Evolutionary conservation across 2,329 filamentous ascomycete genomes (phyloP), one percentile per base, ranked within the genome.

Genomic region (Seiridium unicorne): DNA sequence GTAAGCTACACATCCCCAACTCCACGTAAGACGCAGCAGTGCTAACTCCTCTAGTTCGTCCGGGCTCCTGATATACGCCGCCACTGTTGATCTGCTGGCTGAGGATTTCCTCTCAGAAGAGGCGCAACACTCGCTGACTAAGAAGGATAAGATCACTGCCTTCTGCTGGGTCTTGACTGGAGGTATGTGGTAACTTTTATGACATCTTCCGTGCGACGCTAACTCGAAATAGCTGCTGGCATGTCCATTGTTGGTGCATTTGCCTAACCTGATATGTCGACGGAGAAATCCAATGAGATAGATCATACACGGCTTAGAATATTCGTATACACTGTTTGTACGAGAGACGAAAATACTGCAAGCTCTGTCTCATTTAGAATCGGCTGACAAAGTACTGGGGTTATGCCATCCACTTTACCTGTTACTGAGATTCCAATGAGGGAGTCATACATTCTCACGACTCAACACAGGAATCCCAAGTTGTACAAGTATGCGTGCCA

Each of bases 41-140:
- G 34, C 55, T 60, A 64, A 46, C 26, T n/a, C 26, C 10, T 35
- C 11, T 40, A 84, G 81, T 57, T 88, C 85, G 1, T 86, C 81
- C 34, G 85, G 85, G 68, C 77, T 88, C 35, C 71, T 88, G 5
- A 81, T 88, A 56, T 88, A 87, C 66, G 85, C 85, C 46, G 83
- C 86, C 2, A 74, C 88, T 5, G 86, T 89, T 2, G 86, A 89
- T 68, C 73, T 89, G 36, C 73, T 89, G 42, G 85, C 84, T 4
- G 85, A 88, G 66, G 86, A 89, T 68, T 89, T 89, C 73, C 74
- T 89, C 18, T 87, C 84, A 0, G 83, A 85, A 57, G 82, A 85
- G 67, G 80, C 81, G 0, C 73, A 77, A 55, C 70, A 72, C n/a
- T 70, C 76, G 2, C 72, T 88, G 77, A 81, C 73, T 3, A 80